Evolutionary conservation across 176 grass and related monocot genomes (phyloP), one percentile per base, ranked within the genome.

Genomic region (Guadua angustifolia): DNA sequence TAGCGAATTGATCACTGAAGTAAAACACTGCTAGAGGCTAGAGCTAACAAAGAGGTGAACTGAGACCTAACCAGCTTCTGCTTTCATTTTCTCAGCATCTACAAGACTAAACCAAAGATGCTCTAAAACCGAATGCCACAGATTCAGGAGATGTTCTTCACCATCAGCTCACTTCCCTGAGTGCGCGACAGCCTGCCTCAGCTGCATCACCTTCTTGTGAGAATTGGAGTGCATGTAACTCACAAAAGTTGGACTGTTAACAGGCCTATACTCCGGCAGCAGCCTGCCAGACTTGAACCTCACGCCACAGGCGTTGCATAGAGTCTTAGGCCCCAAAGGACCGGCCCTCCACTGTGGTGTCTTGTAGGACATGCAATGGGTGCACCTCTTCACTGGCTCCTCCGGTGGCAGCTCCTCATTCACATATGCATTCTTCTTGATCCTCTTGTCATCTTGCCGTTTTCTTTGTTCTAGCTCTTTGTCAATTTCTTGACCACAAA

Each of bases 141-240:
- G 60, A 56, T 55, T 67, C 46, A 35, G n/a, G n/a, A n/a, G 49
- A 68, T 22, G 60, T 59, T 68, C 66, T 67, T 59, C 49, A 49
- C 17, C 79, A 83, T 35, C 26, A 18, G 44, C 51, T 85, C 80
- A 94, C 24, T 87, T 62, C 22, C n/a, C 71, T 6, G 73, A 45
- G 70, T 88, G 55, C 2, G 66, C 57, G 47, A 88, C 82, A 9
- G 53, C 68, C 87, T 84, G 84, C 74, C 95, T 93, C 95, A 98
- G 79, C 85, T 95, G 91, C 95, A 98, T 80, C 32, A 98, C 93
- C 83, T 98, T 98, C 89, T 93, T 95, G 85, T 98, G 95, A 11
- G 93, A 98, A 70, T 98, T 98, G 53, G 95, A 98, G 89, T 98
- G 95, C 83, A 93, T 86, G 79, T 75, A 83, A 67, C 78, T 95